These are phyloP conservation scores for Tuber magnatum DNA, from an alignment of 495 filamentous ascomycete species.

Conservation along the genomic window DNA sequence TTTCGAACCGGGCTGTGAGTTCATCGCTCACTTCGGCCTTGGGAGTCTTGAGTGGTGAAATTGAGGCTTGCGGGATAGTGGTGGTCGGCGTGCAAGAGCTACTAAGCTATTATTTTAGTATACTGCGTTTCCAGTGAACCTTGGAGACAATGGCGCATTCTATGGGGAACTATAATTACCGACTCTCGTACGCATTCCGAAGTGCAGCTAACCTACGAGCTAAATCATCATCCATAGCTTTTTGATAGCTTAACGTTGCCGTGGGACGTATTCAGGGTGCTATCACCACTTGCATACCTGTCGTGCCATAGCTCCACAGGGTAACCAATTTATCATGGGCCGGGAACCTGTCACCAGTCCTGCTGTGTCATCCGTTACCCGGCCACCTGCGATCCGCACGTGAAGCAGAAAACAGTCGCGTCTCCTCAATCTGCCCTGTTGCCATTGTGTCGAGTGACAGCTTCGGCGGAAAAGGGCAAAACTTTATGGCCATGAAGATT, in stretches of 20 bases:
- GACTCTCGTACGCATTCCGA: conserved; percentile 15
- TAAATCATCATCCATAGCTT: conserved; percentile 30
- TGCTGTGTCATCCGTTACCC: background rate
- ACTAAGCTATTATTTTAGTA: background rate
- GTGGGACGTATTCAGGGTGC: background rate
- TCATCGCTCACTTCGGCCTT: conserved; percentile 16
- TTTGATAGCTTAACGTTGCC: background rate
- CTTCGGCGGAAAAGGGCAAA: background rate
- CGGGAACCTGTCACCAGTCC: background rate
- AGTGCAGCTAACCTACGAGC: conserved; percentile 21
- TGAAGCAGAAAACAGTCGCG: background rate
- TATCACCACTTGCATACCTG: background rate
- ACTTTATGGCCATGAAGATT: conserved; percentile 29
- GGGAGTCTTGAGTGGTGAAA: background rate
- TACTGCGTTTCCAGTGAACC: conserved; percentile 3
- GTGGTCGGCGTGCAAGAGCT: background rate
- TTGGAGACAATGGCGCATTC: background rate
- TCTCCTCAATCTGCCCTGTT: background rate
- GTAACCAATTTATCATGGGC: background rate
- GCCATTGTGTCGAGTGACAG: conserved; percentile 1
- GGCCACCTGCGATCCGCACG: background rate
- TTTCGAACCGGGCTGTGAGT: conserved; percentile 24
- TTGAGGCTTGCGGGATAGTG: background rate
- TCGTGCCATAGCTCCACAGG: background rate
- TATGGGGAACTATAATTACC: conserved; percentile 7